These are phyloP conservation scores for Trypethelium eluteriae DNA, from an alignment of 495 filamentous ascomycete species.

Conservation along the genomic window DNA sequence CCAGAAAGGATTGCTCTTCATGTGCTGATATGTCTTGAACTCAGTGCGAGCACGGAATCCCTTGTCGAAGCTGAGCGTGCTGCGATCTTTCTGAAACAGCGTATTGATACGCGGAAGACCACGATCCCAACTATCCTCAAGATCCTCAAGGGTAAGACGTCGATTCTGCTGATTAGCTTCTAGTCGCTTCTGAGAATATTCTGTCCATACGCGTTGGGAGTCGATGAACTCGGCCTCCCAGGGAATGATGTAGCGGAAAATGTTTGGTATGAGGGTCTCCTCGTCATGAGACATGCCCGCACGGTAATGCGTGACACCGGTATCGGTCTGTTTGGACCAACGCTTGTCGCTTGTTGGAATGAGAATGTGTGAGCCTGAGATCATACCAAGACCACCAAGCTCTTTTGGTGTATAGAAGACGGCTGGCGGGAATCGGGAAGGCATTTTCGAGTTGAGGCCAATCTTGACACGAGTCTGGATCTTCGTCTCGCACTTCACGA, in stretches of 20 bases:
- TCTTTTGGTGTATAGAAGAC: constrained; percentile 99
- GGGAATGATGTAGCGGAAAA: constrained; percentile 98
- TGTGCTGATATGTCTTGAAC: constrained; percentile 97
- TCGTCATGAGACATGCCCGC: constrained; percentile 98
- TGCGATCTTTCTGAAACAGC: constrained; percentile 97
- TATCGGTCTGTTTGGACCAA: constrained; percentile 96
- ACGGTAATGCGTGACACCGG: constrained; percentile 94
- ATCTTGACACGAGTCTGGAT: constrained; percentile 99
- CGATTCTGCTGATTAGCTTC: constrained; percentile 98
- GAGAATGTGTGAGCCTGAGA: constrained; percentile 95
- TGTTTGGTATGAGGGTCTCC: constrained; percentile 96
- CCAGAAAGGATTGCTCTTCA: constrained; percentile 99
- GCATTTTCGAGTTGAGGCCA: constrained; percentile 99
- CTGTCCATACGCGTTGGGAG: constrained; percentile 96
- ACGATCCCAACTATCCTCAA: constrained; percentile 98
- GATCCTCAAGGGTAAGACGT: constrained; percentile 86
- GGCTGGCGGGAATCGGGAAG: constrained; percentile 94
- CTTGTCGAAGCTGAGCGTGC: constrained; percentile 97
- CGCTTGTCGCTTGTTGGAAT: constrained; percentile 97
- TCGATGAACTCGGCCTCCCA: constrained; percentile 99
- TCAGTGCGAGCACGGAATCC: constrained; percentile 93
- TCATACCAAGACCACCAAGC: constrained; percentile 96
- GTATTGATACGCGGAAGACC: constrained; percentile 98
- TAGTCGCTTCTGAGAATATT: constrained; percentile 95
- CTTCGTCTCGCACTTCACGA: constrained; percentile 99